Base-by-base conservation (phyloP, 345 rosid species). In the Geranium brycei region DNA sequence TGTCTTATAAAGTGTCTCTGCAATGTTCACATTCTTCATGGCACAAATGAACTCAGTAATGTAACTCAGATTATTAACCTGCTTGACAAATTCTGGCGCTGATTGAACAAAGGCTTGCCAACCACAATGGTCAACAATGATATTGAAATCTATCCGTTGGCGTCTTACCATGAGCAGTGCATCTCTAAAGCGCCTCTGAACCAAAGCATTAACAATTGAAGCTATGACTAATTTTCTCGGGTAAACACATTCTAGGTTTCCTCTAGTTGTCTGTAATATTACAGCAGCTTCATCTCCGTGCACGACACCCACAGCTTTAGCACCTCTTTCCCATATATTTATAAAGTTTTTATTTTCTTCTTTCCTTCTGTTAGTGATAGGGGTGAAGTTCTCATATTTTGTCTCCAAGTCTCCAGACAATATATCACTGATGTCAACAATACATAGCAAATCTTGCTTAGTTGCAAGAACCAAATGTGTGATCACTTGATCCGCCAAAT, bases 281-380 rank as follows among this genome's bases (percentile, higher is more conserved):
- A 88, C 96, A 64, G 91, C 81, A 79, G 91, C 92, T 72, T 77
- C 96, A 66, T 90, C 92, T 64, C 99, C 99, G 73, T 93, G 89
- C 71, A 93, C 78, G 67, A 90, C 91, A 58, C 99, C 99, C 31
- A 81, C 55, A 62, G 86, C 67, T 83, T 85, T 85, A 69, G 95
- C 95, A 65, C 97, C 92, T 77, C 79, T 88, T 76, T 93, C 99
- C 99, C 97, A 93, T 19, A 90, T 75, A 75, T 88, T 79, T 61
- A 85, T 74, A 57, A 71, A 84, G 78, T 76, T 77, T 72, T 75
- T 73, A 51, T 69, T 84, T 72, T 88, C 95, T 64, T 79, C 84
- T 60, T 84, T 86, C 66, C 73, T 80, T 69, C 71, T 88, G 71
- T 71, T 79, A 76, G 71, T 75, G 32, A 41, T 13, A 63, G 74